Evolutionary conservation across 2,329 filamentous ascomycete genomes (phyloP).

Genomic region (Colletotrichum viniferum): DNA sequence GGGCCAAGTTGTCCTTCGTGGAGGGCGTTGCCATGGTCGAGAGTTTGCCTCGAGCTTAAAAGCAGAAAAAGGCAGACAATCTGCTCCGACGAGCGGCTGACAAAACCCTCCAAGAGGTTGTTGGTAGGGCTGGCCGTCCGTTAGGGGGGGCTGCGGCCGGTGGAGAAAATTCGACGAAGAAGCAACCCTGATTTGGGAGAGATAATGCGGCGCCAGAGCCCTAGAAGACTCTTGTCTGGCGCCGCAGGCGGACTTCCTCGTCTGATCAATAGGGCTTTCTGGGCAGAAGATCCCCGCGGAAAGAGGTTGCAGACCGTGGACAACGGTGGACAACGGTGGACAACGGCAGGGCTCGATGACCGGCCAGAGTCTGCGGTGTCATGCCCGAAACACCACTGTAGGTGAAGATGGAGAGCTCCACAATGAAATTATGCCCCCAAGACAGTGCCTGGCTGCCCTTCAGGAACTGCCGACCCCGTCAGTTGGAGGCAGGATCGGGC

Average conservation of each 20-base stretch:
- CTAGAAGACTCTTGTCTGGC: neutral
- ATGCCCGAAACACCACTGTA: neutral
- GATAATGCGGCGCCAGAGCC: neutral
- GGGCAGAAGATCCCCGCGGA: neutral
- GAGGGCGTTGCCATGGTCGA: neutral
- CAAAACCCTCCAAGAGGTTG: neutral
- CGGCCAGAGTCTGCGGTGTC: neutral
- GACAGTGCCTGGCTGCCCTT: neutral
- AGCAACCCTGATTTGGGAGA: neutral
- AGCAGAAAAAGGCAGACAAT: neutral
- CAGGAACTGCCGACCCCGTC: neutral
- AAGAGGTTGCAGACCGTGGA: neutral
- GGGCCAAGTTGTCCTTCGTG: neutral
- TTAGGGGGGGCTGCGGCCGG: neutral
- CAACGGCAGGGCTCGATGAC: neutral
- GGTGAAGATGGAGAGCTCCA: neutral
- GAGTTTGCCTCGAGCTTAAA: neutral
- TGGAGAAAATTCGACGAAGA: neutral
- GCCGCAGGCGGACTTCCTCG: neutral
- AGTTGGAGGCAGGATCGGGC: neutral
- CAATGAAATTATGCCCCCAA: neutral
- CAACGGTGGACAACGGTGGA: neutral
- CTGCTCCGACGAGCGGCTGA: neutral
- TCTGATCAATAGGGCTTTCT: neutral
- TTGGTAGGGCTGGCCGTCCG: neutral